Conservation (phyloP, 495 filamentous ascomycete genomes). For the Penicillium longicatenatum region DNA sequence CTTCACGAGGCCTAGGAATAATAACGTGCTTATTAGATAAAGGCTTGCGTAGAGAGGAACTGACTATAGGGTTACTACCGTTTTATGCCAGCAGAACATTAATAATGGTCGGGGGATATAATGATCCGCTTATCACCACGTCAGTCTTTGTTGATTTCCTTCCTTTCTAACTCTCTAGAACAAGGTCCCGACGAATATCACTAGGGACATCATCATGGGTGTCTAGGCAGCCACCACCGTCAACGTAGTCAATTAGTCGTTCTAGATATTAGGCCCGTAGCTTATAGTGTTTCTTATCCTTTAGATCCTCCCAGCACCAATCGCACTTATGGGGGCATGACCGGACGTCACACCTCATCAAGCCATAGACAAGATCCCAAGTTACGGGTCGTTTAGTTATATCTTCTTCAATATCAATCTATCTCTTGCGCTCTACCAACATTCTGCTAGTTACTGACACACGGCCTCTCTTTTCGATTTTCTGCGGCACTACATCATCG, state of each 20-base stretch:
- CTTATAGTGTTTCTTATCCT: slow-evolving; percentile 23
- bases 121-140: too few relatives aligned
- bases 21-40: too few relatives aligned
- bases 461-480: slow-evolving; percentile 10
- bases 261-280: slow-evolving; percentile 15
- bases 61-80: too few relatives aligned
- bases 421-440: slow-evolving; percentile 11
- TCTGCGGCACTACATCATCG: slow-evolving; percentile 5
- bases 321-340: slow-evolving; percentile 17
- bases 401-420: slow-evolving; percentile 13
- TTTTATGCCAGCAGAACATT: too few relatives aligned
- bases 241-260: slow-evolving; percentile 19
- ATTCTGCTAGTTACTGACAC: slow-evolving; percentile 15
- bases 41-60: too few relatives aligned
- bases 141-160: too few relatives aligned
- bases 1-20: too few relatives aligned
- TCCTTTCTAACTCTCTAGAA: too few relatives aligned
- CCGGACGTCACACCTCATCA: slow-evolving; percentile 6
- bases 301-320: slow-evolving; percentile 25
- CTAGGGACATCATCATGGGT: too few relatives aligned
- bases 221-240: slow-evolving; percentile 5
- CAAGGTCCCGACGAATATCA: too few relatives aligned
- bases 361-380: slow-evolving; percentile 7
- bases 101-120: too few relatives aligned
- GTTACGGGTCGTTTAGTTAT: slow-evolving; percentile 2